phyloP scores from a whole-genome alignment of 2,329 filamentous ascomycete genomes.

The Penicillium sp. region DNA sequence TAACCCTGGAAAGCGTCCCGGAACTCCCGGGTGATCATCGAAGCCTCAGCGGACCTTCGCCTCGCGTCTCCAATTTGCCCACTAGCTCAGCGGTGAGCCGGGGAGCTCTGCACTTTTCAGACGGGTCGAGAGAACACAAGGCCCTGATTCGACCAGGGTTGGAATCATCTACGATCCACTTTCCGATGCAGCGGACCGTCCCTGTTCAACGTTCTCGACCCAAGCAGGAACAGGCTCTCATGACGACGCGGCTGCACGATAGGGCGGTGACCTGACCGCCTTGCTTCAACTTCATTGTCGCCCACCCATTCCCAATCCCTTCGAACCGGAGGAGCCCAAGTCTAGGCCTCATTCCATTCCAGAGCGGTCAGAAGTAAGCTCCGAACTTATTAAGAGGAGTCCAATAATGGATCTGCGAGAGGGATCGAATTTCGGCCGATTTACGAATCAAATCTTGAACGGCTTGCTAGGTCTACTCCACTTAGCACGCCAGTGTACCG shows the following conservation, averaged over 20 bases:
- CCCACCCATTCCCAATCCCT: slow-evolving; percentile 21
- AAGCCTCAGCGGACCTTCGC: slow-evolving; percentile 13
- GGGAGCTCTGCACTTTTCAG: slow-evolving; percentile 8
- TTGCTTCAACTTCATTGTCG: neutral
- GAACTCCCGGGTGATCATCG: slow-evolving; percentile 19
- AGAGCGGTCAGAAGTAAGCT: slow-evolving; percentile 7
- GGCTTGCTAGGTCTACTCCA: slow-evolving; percentile 11
- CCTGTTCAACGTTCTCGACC: slow-evolving; percentile 32
- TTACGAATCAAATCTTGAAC: slow-evolving; percentile 14
- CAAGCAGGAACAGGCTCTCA: slow-evolving; percentile 15
- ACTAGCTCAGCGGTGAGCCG: slow-evolving; percentile 12
- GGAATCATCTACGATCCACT: slow-evolving; percentile 29
- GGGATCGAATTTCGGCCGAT: slow-evolving; percentile 19
- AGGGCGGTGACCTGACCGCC: slow-evolving; percentile 26
- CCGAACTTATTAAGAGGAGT: neutral
- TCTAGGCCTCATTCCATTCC: slow-evolving; percentile 13
- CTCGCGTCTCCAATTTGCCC: neutral
- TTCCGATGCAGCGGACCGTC: slow-evolving; percentile 41
- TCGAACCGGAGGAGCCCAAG: neutral
- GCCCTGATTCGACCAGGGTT: slow-evolving; percentile 1
- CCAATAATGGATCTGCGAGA: slow-evolving; percentile 23
- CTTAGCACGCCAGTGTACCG: slow-evolving; percentile 17
- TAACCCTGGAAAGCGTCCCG: slow-evolving; percentile 3
- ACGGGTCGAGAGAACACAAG: neutral
- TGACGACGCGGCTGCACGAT: slow-evolving; percentile 8